Evolutionary conservation across 257 asterid species (phyloP).

Genomic region (Ophiorrhiza pumila): DNA sequence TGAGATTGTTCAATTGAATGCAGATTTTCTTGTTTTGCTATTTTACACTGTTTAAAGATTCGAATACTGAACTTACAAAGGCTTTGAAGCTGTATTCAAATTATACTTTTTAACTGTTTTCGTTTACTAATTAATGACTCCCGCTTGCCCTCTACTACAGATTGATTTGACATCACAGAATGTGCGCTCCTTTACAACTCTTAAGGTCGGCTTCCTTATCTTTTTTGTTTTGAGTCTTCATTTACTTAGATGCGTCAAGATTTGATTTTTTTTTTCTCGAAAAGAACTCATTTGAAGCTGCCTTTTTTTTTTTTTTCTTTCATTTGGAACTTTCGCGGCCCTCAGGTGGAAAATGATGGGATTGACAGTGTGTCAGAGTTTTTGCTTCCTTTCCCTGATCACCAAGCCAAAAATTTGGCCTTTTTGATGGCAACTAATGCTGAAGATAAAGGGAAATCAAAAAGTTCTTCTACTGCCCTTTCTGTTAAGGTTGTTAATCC

Average conservation of each 20-base stretch:
- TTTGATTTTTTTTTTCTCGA: slow-evolving; percentile 3
- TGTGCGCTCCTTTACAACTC: slow-evolving; percentile 46
- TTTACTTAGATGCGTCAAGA: not conserved
- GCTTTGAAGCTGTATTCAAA: not conserved
- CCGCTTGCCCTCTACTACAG: slow-evolving; percentile 44
- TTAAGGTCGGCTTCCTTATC: slow-evolving; percentile 54
- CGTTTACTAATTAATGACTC: not conserved
- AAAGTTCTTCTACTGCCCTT: slow-evolving; percentile 45
- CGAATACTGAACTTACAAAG: not conserved
- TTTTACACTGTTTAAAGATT: not conserved
- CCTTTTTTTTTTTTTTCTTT: not conserved
- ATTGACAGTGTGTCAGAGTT: slow-evolving; percentile 53
- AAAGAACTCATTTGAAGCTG: not conserved
- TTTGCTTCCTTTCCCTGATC: slow-evolving; percentile 64
- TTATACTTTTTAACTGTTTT: not conserved
- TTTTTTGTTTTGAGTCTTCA: not conserved
- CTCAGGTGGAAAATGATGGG: slow-evolving; percentile 72
- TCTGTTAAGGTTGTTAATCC: slow-evolving; percentile 48
- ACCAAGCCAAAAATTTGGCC: slow-evolving; percentile 62
- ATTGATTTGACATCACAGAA: slow-evolving; percentile 82
- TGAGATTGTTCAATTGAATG: not conserved
- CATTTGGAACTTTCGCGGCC: not conserved
- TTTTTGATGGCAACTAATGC: slow-evolving; percentile 40
- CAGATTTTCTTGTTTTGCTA: not conserved
- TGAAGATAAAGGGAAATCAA: slow-evolving; percentile 77